Evolutionary conservation across 2,329 filamentous ascomycete species (phyloP).

Genomic region (Orbilia oligospora): DNA sequence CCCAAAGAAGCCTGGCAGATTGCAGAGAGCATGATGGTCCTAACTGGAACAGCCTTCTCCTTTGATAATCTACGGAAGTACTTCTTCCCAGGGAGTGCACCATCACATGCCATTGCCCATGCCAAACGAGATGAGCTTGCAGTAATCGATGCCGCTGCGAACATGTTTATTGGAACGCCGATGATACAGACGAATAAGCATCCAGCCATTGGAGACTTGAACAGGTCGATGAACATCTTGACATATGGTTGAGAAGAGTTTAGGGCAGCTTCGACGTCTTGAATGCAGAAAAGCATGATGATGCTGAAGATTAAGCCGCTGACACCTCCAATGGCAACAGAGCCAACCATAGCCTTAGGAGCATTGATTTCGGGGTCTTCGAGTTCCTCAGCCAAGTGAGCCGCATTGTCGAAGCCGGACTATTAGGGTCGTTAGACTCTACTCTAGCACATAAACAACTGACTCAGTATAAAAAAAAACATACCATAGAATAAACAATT

Average conservation of each 20-base stretch:
- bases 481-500: constrained; percentile 60
- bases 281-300: constrained; percentile 59
- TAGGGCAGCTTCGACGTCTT: constrained; percentile 59
- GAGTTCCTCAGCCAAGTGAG: constrained; percentile 59
- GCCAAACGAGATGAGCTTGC: constrained; percentile 58
- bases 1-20: constrained; percentile 49
- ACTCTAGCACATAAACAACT: neutral
- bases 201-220: constrained; percentile 53
- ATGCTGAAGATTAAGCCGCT: constrained; percentile 59
- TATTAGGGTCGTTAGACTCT: neutral
- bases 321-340: constrained; percentile 52
- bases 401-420: constrained; percentile 59
- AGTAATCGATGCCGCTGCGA: constrained; percentile 56
- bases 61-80: constrained; percentile 53
- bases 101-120: constrained; percentile 60
- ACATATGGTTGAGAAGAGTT: constrained; percentile 54
- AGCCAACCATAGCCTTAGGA: constrained; percentile 58
- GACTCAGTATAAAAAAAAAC: constrained; percentile 2
- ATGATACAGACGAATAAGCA: constrained; percentile 56
- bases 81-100: constrained; percentile 46
- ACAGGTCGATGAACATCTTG: constrained; percentile 59
- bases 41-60: constrained; percentile 40
- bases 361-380: constrained; percentile 58
- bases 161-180: constrained; percentile 60
- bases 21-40: constrained; percentile 55